phyloP scores from a whole-genome alignment of 2,329 filamentous ascomycete species.

The Phaeosphaeria sp. region DNA sequence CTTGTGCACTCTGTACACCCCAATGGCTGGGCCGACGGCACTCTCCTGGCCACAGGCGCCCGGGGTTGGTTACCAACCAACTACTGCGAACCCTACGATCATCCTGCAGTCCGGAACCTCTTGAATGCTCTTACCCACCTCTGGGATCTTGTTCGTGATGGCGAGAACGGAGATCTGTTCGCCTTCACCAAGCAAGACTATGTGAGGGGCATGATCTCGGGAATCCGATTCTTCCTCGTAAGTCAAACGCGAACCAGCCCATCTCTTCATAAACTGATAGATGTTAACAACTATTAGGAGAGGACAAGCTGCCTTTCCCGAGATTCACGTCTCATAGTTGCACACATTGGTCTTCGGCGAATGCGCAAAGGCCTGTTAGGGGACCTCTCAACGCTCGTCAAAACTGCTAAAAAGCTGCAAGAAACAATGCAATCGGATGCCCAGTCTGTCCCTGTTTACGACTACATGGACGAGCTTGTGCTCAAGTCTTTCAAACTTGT shows the following conservation, averaged over 20 bases:
- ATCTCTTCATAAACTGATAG: background rate
- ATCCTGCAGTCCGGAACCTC: conserved; percentile 82
- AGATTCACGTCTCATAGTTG: conserved; percentile 76
- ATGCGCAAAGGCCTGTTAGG: conserved; percentile 87
- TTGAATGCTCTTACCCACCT: conserved; percentile 88
- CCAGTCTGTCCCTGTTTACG: conserved; percentile 62
- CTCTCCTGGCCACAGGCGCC: conserved; percentile 81
- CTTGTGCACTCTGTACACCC: conserved; percentile 96
- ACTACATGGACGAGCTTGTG: conserved; percentile 90
- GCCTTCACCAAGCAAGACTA: conserved; percentile 92
- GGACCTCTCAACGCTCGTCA: conserved; percentile 87
- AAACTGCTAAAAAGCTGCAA: conserved; percentile 84
- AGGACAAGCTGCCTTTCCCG: conserved; percentile 85
- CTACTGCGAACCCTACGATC: conserved; percentile 95
- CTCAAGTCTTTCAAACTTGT: conserved; percentile 93
- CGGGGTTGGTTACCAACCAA: conserved; percentile 97
- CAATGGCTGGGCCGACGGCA: conserved; percentile 98
- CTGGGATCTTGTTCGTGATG: conserved; percentile 86
- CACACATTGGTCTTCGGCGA: conserved; percentile 76
- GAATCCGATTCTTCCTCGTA: conserved; percentile 88
- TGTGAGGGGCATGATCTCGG: conserved; percentile 91
- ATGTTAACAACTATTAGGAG: conserved; percentile 65
- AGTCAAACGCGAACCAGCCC: conserved; percentile 42
- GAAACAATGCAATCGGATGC: conserved; percentile 64
- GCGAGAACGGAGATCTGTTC: conserved; percentile 74